Conservation (phyloP, 2,329 filamentous ascomycete genomes). For the Colletotrichum neosansevieriae region DNA sequence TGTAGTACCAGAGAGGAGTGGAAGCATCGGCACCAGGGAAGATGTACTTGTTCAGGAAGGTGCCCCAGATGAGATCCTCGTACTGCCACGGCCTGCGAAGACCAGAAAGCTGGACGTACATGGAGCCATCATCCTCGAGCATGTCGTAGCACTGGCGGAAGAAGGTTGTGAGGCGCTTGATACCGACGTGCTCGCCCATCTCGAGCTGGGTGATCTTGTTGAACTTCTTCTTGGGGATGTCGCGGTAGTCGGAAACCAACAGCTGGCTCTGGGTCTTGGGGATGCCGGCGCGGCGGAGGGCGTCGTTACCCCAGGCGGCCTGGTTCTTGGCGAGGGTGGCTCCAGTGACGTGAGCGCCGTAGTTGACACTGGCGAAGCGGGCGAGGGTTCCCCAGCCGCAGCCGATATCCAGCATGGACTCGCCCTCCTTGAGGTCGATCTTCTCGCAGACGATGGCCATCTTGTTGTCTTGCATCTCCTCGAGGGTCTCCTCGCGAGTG, state of each 20-base stretch:
- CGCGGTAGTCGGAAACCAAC: slow-evolving; percentile 96
- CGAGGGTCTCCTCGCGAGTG: slow-evolving; percentile 87
- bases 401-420: slow-evolving; percentile 91
- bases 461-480: slow-evolving; percentile 98
- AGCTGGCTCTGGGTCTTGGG: slow-evolving; percentile 90
- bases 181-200: slow-evolving; percentile 98
- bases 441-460: slow-evolving; percentile 95
- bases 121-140: slow-evolving; percentile 95
- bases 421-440: slow-evolving; percentile 84
- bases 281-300: slow-evolving; percentile 84
- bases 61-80: slow-evolving; percentile 96
- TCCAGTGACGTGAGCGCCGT: slow-evolving; percentile 86
- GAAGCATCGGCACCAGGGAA: slow-evolving; percentile 98
- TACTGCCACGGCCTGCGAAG: slow-evolving; percentile 97
- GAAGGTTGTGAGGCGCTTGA: slow-evolving; percentile 87
- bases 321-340: slow-evolving; percentile 96
- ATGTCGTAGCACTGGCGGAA: slow-evolving; percentile 90
- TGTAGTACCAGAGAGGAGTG: slow-evolving; percentile 88
- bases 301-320: slow-evolving; percentile 95
- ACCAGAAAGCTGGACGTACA: slow-evolving; percentile 96
- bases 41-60: slow-evolving; percentile 99
- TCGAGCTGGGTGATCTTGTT: slow-evolving; percentile 98
- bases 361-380: slow-evolving; percentile 92
- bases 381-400: slow-evolving; percentile 98
- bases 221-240: slow-evolving; percentile 87